Percentiles rank a stretch among this genome's conserved stretches.
These are phyloP conservation scores for Aristolochia californica DNA, from an alignment of 164 flowering plant genomes.

Conservation along the genomic window DNA sequence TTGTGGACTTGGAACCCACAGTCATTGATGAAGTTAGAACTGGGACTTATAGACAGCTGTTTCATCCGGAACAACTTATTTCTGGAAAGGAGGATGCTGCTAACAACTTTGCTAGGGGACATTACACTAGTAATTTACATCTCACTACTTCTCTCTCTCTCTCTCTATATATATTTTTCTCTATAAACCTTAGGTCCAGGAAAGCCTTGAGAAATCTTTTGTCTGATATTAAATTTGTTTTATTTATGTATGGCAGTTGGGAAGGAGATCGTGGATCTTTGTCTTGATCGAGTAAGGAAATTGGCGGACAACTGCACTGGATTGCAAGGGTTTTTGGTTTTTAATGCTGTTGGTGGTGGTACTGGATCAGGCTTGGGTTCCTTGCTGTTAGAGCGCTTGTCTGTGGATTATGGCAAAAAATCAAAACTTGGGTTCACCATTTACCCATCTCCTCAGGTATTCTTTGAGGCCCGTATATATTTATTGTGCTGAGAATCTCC, in stretches of 20 bases:
- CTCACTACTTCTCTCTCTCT: too few species aligned
- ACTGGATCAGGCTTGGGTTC: conserved; percentile 97
- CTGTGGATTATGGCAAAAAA: conserved; percentile 89
- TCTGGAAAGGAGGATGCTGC: conserved; percentile 98
- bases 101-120: conserved; percentile 89
- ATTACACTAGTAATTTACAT: conserved; percentile 57
- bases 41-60: conserved; percentile 79
- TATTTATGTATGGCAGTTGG: conserved; percentile 43
- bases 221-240: conserved; percentile 6
- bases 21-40: conserved; percentile 88
- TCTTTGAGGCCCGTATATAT: not conserved
- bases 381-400: conserved; percentile 70
- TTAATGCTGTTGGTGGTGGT: conserved; percentile 92
- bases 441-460: conserved; percentile 92
- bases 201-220: not conserved
- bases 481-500: not conserved
- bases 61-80: conserved; percentile 89
- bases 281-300: conserved; percentile 86
- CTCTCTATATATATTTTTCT: too few species aligned
- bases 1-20: conserved; percentile 89
- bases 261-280: conserved; percentile 84
- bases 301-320: conserved; percentile 94
- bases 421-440: conserved; percentile 94
- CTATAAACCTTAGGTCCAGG: too few species aligned
- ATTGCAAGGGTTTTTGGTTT: conserved; percentile 87